Percentiles rank a stretch among this genome's conserved stretches.
Evolutionary conservation across 2,329 filamentous ascomycete species (phyloP).

Genomic region (Pestalotiopsis fici): DNA sequence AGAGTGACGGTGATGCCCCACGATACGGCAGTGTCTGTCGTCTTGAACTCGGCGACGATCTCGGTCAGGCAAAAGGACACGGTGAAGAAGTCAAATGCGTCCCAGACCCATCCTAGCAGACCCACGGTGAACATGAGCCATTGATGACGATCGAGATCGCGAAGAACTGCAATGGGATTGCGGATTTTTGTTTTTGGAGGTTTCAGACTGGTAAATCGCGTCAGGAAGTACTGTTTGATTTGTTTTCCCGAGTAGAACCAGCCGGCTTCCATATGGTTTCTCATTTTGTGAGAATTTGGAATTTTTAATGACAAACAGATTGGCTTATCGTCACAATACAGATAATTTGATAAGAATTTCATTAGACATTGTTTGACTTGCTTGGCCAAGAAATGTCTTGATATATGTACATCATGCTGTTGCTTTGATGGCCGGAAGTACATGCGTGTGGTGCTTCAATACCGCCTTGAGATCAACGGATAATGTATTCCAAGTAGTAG

Average conservation of each 20-base stretch:
- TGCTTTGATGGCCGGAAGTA: background rate
- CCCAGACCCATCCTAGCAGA: constrained; percentile 49
- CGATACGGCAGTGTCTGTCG: constrained; percentile 58
- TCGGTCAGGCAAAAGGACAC: constrained; percentile 60
- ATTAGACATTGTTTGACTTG: background rate
- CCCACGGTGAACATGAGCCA: constrained; percentile 26
- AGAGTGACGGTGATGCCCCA: constrained; percentile 64
- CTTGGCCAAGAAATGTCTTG: background rate
- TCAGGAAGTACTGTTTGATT: constrained; percentile 31
- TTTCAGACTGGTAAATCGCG: constrained; percentile 31
- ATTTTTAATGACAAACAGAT: too few species aligned
- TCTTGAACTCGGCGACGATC: constrained; percentile 53
- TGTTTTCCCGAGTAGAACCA: constrained; percentile 29
- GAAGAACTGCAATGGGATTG: constrained; percentile 25
- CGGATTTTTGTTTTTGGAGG: constrained; percentile 28
- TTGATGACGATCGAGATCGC: constrained; percentile 27
- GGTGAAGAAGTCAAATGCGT: constrained; percentile 68
- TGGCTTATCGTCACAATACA: too few species aligned
- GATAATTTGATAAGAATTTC: background rate
- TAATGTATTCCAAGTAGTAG: background rate
- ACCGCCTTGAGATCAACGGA: background rate
- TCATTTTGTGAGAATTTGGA: too few species aligned
- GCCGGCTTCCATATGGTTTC: constrained; percentile 20
- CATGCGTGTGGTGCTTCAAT: background rate
- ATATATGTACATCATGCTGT: background rate